Percentiles rank a stretch among this genome's conserved stretches.
phyloP scores from a whole-genome alignment of 352 stramenopile species.

The Phytophthora sansomeana region DNA sequence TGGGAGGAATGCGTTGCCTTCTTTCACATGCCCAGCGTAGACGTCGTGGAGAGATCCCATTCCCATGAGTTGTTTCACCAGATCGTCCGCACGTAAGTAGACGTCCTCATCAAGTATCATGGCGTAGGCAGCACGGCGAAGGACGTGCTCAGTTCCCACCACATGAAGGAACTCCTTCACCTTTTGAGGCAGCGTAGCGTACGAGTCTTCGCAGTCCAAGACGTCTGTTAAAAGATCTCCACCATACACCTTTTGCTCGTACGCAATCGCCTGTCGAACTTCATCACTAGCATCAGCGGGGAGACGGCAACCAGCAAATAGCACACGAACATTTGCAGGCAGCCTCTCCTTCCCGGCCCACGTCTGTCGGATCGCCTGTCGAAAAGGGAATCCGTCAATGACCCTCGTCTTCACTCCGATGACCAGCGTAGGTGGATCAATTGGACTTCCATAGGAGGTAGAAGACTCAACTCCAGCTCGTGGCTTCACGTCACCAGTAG shows the following conservation, averaged over 20 bases:
- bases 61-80: slow-evolving; percentile 20
- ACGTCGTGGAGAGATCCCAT: slow-evolving; percentile 27
- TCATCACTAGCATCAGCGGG: slow-evolving; percentile 12
- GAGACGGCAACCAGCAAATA: slow-evolving; percentile 43
- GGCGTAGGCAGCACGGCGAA: slow-evolving; percentile 42
- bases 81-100: slow-evolving; percentile 42
- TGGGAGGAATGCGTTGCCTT: slow-evolving; percentile 32
- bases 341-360: slow-evolving; percentile 37
- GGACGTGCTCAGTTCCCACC: slow-evolving; percentile 26
- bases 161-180: slow-evolving; percentile 67
- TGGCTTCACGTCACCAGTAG: slow-evolving; percentile 15
- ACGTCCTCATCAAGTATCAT: slow-evolving; percentile 71
- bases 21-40: slow-evolving; percentile 38
- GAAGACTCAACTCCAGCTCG: neutral
- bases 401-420: slow-evolving; percentile 57
- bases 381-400: slow-evolving; percentile 40
- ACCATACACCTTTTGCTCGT: slow-evolving; percentile 43
- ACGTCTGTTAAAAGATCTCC: slow-evolving; percentile 59
- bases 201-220: slow-evolving; percentile 64
- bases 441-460: slow-evolving; percentile 1
- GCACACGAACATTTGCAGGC: slow-evolving; percentile 19
- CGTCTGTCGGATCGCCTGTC: slow-evolving; percentile 50
- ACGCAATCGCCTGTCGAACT: slow-evolving; percentile 30
- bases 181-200: slow-evolving; percentile 58
- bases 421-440: slow-evolving; percentile 32